Percentiles rank a stretch among this genome's conserved stretches.
phyloP scores from a whole-genome alignment of 169 alveolate genomes.

The Condylostoma magnum region DNA sequence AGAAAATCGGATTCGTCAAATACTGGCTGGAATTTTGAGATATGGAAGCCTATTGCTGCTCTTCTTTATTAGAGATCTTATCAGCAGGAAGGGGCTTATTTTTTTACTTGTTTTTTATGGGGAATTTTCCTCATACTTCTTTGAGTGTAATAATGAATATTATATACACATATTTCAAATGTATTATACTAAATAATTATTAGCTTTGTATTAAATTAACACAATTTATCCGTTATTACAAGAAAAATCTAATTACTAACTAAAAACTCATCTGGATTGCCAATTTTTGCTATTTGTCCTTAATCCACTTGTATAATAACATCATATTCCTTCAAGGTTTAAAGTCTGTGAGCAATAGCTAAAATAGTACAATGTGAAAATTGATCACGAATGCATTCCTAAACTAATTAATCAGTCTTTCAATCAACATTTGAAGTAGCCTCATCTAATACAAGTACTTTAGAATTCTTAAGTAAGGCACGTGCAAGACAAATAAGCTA shows the following conservation, averaged over 20 bases:
- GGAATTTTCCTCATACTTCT: too few species aligned
- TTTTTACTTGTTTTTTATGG: too few species aligned
- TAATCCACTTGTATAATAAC: conserved; percentile 77
- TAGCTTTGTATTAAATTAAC: too few species aligned
- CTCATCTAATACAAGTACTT: conserved; percentile 81
- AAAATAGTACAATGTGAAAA: conserved; percentile 80
- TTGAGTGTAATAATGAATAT: too few species aligned
- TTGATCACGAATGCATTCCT: conserved; percentile 59
- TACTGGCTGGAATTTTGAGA: too few species aligned
- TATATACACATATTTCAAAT: too few species aligned
- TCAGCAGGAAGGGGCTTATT: too few species aligned
- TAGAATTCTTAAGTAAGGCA: conserved; percentile 54
- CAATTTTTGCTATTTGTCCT: conserved; percentile 68
- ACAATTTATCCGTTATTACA: too few species aligned
- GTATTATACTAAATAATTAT: too few species aligned
- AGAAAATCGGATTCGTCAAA: conserved; percentile 10
- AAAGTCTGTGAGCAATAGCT: conserved; percentile 91
- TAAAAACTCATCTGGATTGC: conserved; percentile 6
- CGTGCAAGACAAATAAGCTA: conserved; percentile 75
- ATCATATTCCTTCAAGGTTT: conserved; percentile 85
- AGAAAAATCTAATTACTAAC: too few species aligned
- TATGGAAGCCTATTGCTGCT: too few species aligned
- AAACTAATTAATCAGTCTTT: conserved; percentile 80
- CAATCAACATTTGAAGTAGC: conserved; percentile 88
- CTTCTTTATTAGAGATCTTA: too few species aligned